Evolutionary conservation across 2,329 filamentous ascomycete genomes (phyloP).

Genomic region (Epichloe baconii): DNA sequence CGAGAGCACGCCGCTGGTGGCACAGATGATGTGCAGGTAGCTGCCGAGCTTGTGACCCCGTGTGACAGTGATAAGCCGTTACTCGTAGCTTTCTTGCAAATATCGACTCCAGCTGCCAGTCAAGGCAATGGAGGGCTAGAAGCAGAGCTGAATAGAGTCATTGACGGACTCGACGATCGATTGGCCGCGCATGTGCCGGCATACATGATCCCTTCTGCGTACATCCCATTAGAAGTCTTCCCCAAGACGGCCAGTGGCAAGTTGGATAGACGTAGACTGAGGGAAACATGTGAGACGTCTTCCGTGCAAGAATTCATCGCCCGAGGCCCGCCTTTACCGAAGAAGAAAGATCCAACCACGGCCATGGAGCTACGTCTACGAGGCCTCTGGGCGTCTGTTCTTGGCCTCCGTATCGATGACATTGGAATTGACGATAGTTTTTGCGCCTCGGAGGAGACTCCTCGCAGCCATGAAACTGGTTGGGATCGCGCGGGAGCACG

Average conservation of each 20-base stretch:
- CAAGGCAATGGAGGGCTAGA: not conserved
- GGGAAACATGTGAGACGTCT: not conserved
- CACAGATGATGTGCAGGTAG: not conserved
- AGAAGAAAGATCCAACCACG: not conserved
- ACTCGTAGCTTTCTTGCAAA: constrained; percentile 3
- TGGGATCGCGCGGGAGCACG: constrained; percentile 19
- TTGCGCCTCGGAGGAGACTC: constrained; percentile 35
- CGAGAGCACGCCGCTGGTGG: not conserved
- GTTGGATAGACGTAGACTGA: not conserved
- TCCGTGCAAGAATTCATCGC: not conserved
- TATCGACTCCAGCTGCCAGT: not conserved
- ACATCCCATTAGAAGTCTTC: not conserved
- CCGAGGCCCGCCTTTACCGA: not conserved
- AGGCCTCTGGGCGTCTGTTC: constrained; percentile 5
- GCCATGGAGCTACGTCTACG: not conserved
- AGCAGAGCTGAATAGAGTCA: not conserved
- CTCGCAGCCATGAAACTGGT: constrained; percentile 30
- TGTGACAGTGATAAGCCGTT: not conserved
- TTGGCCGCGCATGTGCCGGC: not conserved
- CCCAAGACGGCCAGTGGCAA: not conserved
- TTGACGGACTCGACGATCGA: not conserved
- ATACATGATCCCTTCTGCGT: constrained; percentile 2
- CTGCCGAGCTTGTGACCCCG: not conserved
- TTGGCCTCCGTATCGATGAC: constrained; percentile 2
- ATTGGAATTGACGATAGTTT: constrained; percentile 29